phyloP scores from a whole-genome alignment of 805 yeast genomes.

The Zygosaccharomyces siamensis region DNA sequence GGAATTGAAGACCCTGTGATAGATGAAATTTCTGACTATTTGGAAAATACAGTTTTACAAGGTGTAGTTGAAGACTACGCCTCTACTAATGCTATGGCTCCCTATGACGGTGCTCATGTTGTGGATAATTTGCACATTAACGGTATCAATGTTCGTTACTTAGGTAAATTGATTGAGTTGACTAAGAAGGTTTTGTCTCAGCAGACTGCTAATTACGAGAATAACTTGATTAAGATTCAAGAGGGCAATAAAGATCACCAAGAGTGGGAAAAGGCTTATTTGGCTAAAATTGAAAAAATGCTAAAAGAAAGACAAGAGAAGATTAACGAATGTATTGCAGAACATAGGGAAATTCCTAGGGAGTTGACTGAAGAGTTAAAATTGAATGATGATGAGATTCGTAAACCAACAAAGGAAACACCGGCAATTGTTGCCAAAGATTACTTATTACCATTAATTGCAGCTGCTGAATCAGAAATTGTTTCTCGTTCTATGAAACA shows the following conservation, averaged over 20 bases:
- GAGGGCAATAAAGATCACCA: constrained; percentile 32
- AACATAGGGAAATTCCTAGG: constrained; percentile 35
- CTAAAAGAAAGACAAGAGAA: constrained; percentile 36
- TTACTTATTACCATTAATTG: constrained; percentile 44
- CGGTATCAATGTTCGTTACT: constrained; percentile 87
- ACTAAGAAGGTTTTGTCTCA: constrained; percentile 28
- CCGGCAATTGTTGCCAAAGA: constrained; percentile 35
- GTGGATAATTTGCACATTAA: constrained; percentile 61
- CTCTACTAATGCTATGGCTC: constrained; percentile 47
- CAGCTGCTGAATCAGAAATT: constrained; percentile 55
- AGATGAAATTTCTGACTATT: constrained; percentile 61
- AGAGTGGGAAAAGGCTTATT: constrained; percentile 31
- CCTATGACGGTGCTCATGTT: constrained; percentile 79
- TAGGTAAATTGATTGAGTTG: constrained; percentile 48
- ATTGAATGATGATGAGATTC: constrained; percentile 32
- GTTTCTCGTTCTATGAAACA: constrained; percentile 78
- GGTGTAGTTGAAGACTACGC: constrained; percentile 47
- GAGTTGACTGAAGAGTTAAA: constrained; percentile 33
- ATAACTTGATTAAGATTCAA: constrained; percentile 25
- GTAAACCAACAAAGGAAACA: constrained; percentile 34
- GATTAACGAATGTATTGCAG: constrained; percentile 31
- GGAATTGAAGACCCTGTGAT: constrained; percentile 45
- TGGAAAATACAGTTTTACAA: constrained; percentile 56
- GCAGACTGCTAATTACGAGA: constrained; percentile 23
- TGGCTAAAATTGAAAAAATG: constrained; percentile 31